These are phyloP conservation scores for Azolla pinnata DNA, from an alignment of 75 land plant species.

Conservation along the genomic window DNA sequence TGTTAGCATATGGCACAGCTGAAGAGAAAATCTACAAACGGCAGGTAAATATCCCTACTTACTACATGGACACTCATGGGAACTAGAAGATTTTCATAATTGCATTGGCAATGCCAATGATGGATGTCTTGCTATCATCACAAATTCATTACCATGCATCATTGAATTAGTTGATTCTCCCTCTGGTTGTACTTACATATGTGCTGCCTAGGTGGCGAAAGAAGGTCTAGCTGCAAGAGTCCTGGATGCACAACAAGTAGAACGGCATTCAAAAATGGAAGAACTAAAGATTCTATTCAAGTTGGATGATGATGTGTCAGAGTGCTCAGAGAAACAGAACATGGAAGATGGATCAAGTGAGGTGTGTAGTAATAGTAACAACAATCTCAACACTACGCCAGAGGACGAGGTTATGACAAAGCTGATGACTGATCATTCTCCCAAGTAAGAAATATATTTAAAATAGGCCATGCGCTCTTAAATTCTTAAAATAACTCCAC, in stretches of 20 bases:
- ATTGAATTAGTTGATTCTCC: too few relatives aligned
- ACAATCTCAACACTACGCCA: slow-evolving; percentile 1
- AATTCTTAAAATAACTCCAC: too few relatives aligned
- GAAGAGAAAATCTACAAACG: slow-evolving; percentile 99
- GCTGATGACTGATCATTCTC: slow-evolving; percentile 22
- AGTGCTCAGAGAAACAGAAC: background rate
- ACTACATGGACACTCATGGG: too few relatives aligned
- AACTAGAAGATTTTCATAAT: too few relatives aligned
- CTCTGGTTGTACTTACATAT: background rate
- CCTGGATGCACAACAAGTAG: slow-evolving; percentile 82
- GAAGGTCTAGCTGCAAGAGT: slow-evolving; percentile 97
- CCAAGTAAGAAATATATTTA: slow-evolving; percentile 23
- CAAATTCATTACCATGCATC: too few relatives aligned
- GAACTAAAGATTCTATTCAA: slow-evolving; percentile 77
- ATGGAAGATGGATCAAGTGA: background rate
- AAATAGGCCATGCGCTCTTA: too few relatives aligned
- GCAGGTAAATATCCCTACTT: slow-evolving; percentile 39
- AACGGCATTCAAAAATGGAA: slow-evolving; percentile 72
- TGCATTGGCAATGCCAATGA: too few relatives aligned
- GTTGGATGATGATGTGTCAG: slow-evolving; percentile 77
- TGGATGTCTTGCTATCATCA: too few relatives aligned
- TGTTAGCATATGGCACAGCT: slow-evolving; percentile 95
- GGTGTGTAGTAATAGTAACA: background rate
- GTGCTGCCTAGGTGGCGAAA: slow-evolving; percentile 62
- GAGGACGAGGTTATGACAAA: slow-evolving; percentile 33